Evolutionary conservation across 306 rosid species (phyloP).

Genomic region (Corylus americana): DNA sequence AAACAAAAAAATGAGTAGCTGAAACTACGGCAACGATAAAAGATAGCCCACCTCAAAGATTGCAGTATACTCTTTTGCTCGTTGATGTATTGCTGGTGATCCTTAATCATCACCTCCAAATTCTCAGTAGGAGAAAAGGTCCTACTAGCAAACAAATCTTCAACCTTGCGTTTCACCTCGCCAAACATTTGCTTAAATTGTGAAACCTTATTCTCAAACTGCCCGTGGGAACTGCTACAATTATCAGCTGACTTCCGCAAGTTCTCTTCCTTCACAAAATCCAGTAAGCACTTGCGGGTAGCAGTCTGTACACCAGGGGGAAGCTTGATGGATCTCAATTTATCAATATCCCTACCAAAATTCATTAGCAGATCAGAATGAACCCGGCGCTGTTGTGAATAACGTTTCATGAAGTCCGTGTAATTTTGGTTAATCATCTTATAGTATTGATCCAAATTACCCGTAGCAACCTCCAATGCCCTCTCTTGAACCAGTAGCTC

Average conservation of each 20-base stretch:
- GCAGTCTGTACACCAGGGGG: slow-evolving; percentile 75
- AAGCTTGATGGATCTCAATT: slow-evolving; percentile 66
- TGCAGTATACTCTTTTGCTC: slow-evolving; percentile 95
- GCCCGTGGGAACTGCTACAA: slow-evolving; percentile 76
- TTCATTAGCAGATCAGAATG: slow-evolving; percentile 86
- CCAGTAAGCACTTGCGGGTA: slow-evolving; percentile 67
- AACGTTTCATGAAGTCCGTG: slow-evolving; percentile 84
- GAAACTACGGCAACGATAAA: slow-evolving; percentile 15
- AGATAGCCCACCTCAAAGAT: slow-evolving; percentile 79
- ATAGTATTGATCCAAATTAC: slow-evolving; percentile 84
- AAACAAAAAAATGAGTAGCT: background rate
- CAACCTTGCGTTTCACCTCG: slow-evolving; percentile 69
- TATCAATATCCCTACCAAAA: slow-evolving; percentile 74
- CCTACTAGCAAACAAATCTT: slow-evolving; percentile 65
- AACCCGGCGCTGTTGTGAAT: slow-evolving; percentile 60
- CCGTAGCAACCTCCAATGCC: slow-evolving; percentile 85
- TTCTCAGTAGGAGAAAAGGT: slow-evolving; percentile 42
- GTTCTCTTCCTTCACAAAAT: slow-evolving; percentile 90
- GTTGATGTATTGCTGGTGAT: slow-evolving; percentile 55
- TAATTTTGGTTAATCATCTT: slow-evolving; percentile 73
- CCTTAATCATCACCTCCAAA: slow-evolving; percentile 62
- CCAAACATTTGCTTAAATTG: slow-evolving; percentile 73
- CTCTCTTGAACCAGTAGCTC: slow-evolving; percentile 93
- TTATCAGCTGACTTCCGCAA: slow-evolving; percentile 77
- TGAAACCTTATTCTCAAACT: slow-evolving; percentile 86